These are phyloP conservation scores for Pyricularia sp. DNA, from an alignment of 2,329 filamentous ascomycete species.

Conservation along the genomic window DNA sequence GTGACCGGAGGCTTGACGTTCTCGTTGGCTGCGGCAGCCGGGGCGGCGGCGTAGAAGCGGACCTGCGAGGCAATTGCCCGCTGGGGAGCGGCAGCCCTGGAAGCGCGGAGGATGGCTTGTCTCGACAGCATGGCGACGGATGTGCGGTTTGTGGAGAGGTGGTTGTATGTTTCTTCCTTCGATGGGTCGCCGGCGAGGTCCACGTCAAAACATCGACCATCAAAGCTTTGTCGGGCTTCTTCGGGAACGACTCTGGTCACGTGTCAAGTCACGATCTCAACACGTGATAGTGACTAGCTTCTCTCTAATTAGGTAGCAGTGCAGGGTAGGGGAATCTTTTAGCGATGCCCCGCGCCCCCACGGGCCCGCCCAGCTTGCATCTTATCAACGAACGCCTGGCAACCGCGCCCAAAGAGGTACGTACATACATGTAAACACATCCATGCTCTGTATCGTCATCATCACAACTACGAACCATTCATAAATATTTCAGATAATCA, in stretches of 20 bases:
- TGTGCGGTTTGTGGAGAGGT: neutral
- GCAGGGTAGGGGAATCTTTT: neutral
- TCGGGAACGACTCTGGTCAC: neutral
- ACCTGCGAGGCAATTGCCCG: constrained; percentile 46
- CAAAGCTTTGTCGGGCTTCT: neutral
- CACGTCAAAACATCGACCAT: neutral
- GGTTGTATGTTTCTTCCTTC: neutral
- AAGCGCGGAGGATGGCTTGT: constrained; percentile 42
- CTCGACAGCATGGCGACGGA: constrained; percentile 42
- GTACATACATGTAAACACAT: neutral
- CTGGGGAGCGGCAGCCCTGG: constrained; percentile 45
- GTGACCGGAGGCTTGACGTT: constrained; percentile 74
- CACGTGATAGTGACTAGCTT: neutral
- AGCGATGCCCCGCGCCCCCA: neutral
- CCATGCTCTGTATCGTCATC: neutral
- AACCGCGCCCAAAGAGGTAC: neutral
- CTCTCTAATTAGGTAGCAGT: neutral
- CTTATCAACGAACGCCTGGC: too few relatives aligned
- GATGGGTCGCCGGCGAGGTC: neutral
- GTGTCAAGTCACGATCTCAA: too few relatives aligned
- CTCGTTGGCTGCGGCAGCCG: constrained; percentile 43
- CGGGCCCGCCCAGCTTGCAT: too few relatives aligned
- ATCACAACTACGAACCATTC: neutral
- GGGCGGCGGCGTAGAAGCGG: constrained; percentile 66
- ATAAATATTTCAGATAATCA: neutral